Evolutionary conservation across 352 stramenopile genomes (phyloP), one percentile per base, ranked within the genome.

Genomic region (Pythium periplocum): DNA sequence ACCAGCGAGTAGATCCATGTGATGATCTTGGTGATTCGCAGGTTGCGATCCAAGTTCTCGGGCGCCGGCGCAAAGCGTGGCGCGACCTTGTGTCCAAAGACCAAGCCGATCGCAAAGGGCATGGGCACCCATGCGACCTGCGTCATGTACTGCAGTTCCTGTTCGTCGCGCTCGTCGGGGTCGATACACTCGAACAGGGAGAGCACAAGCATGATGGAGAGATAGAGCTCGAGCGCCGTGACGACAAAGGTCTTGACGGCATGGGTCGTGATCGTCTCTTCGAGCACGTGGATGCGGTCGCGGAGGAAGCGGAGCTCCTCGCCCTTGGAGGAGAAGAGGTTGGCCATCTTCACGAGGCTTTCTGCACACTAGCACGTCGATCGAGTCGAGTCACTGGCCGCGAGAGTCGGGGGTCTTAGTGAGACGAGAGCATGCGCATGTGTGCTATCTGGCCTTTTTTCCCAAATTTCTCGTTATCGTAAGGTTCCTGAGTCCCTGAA

Each of bases 141-240:
- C 56, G 82, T 83, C 40, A 89, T 68, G 52, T 77, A 84, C 68
- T 83, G 61, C 51, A 91, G 72, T 48, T 91, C 81, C 62, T 89
- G 69, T 41, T 80, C 73, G 40, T 78, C 81, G 39, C 82, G 74
- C 36, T 70, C 51, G 2, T 12, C 51, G 38, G 63, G 49, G 40
- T 86, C 71, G 10, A 71, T 64, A 48, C 66, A 84, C 55, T 91
- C 74, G 51, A 91, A 91, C 53, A 91, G 86, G 37, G 74, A 83
- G 41, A 78, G 64, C 47, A 81, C 72, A 11, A 91, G 68, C 64
- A 73, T 75, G 57, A 82, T 71, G 35, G 81, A 87, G 42, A 91
- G 67, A 51, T 86, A 86, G 42, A 91, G 77, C 51, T 91, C 81
- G 9, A 91, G 57, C 7, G 64, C 65, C 34, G 68, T 76, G 30